Percentiles rank a stretch among this genome's conserved stretches.
phyloP scores from a whole-genome alignment of 129 eudicot species.

The Chrysanthemum makinoi region DNA sequence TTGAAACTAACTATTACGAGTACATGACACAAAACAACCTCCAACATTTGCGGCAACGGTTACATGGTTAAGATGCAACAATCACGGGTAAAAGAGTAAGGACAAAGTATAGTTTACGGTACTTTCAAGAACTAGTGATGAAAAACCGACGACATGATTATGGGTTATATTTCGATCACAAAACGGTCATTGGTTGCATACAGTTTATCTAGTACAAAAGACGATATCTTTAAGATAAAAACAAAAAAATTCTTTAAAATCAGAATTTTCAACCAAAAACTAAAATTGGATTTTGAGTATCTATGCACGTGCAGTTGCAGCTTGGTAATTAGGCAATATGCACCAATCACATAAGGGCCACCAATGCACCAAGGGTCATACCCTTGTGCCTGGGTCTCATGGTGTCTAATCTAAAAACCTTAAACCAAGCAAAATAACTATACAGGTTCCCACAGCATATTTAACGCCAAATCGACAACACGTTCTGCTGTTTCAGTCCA shows the following conservation, averaged over 20 bases:
- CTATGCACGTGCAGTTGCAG: slow-evolving; percentile 28
- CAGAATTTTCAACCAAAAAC: neutral
- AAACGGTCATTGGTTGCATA: too few relatives aligned
- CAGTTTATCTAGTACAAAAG: too few relatives aligned
- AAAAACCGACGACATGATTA: too few relatives aligned
- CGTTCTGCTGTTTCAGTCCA: neutral
- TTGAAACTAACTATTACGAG: slow-evolving; percentile 3
- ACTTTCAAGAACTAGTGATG: too few relatives aligned
- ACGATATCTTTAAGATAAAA: neutral
- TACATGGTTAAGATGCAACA: too few relatives aligned
- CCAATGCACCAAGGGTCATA: slow-evolving; percentile 25
- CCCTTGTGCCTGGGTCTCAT: slow-evolving; percentile 14
- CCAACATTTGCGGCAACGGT: slow-evolving; percentile 12
- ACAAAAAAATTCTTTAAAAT: slow-evolving; percentile 2
- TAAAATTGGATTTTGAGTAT: slow-evolving; percentile 17
- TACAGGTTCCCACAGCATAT: slow-evolving; percentile 3
- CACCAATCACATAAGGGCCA: slow-evolving; percentile 27
- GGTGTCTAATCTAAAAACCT: slow-evolving; percentile 21
- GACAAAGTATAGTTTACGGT: too few relatives aligned
- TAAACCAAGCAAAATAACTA: neutral
- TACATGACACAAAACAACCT: slow-evolving; percentile 3
- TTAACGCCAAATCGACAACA: neutral
- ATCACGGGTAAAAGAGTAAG: too few relatives aligned
- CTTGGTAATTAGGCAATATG: slow-evolving; percentile 13
- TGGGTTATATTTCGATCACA: too few relatives aligned